Base-by-base conservation (phyloP, 2,329 filamentous ascomycete species). In the Fusarium graminum region DNA sequence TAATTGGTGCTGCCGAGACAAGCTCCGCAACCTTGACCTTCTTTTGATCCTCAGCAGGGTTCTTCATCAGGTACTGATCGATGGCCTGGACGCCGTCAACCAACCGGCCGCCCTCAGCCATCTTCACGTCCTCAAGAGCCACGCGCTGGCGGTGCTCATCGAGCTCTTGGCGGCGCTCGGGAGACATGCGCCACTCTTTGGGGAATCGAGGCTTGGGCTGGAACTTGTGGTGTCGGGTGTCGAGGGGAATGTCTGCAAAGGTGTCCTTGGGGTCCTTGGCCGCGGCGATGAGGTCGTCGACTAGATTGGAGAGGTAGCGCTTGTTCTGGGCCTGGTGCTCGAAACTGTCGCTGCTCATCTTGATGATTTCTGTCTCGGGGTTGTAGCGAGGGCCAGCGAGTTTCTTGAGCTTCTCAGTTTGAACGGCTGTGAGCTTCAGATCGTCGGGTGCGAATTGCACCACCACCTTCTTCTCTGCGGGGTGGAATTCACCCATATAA, bases 251-350 rank as follows among this genome's bases (percentile, higher is more conserved):
- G 76, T 99, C 95, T 68, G 89, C 89, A 73, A 98, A 97, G 12
- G 86, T 91, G 70, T 99, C 94, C 36, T 81, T 86, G 25, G 85
- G 82, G 74, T 97, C 90, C 83, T 89, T 92, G 59, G 94, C 93
- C 75, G 92, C 89, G 8, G 81, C 82, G 59, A 99, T 80, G 68
- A 99, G 81, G 47, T 84, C 86, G 65, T 90, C 83, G 47, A 98
- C 86, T 46, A 93, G 79, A 72, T 97, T 92, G 52, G 88, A 90
- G 22, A 99, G 84, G 77, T 95, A 95, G n/a, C 92, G 89, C 85
- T 98, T 99, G 83, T 99, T 99, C 82, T 98, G 94, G 17, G 94
- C 92, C 75, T 93, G 91, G 54, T 94, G 92, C 75, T 92, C 88
- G 77, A 91, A 97, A 75, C 90, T 89, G 79, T 98, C 95, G 80